These are phyloP conservation scores for Paecilomyces niveus DNA, from an alignment of 2,329 filamentous ascomycete genomes.

Conservation along the genomic window DNA sequence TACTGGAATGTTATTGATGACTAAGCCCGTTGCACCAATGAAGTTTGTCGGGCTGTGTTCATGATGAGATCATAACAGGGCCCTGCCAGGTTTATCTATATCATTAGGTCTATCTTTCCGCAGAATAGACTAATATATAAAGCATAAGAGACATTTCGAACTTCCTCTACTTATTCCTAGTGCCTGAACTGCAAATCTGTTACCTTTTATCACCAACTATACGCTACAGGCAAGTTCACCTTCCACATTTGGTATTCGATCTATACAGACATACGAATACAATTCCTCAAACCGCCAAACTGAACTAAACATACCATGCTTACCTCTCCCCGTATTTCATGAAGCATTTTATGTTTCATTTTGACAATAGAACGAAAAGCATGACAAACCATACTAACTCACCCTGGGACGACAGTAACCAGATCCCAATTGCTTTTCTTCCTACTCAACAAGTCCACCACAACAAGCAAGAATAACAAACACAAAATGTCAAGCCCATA, in stretches of 20 bases:
- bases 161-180: background rate
- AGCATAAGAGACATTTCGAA: background rate
- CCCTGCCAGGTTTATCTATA: background rate
- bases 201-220: background rate
- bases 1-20: background rate
- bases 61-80: background rate
- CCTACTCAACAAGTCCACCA: background rate
- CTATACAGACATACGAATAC: background rate
- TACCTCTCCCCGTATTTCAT: background rate
- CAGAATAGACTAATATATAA: background rate
- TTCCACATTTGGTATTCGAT: background rate
- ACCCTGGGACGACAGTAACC: background rate
- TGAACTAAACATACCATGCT: background rate
- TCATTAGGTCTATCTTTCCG: background rate
- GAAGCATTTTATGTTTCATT: background rate
- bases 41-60: background rate
- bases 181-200: background rate
- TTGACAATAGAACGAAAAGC: background rate
- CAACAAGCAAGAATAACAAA: background rate
- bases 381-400: background rate
- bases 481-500: constrained; percentile 8
- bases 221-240: background rate
- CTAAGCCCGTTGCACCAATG: background rate
- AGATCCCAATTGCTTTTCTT: background rate
- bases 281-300: background rate